Base-by-base conservation (phyloP, 805 yeast genomes). In the Cephaloascus albidus region DNA sequence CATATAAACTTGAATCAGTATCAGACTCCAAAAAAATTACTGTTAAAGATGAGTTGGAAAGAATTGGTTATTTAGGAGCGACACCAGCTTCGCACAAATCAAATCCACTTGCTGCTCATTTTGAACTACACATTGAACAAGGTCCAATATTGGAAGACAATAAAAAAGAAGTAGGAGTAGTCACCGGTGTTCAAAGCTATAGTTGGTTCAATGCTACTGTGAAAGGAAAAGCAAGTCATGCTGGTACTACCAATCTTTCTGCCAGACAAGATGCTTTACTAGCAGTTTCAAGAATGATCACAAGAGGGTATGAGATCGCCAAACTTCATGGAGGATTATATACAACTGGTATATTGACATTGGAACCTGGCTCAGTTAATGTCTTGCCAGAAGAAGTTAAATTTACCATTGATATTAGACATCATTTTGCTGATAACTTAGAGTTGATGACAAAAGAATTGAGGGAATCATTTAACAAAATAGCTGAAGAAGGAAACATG, bases 91-190 rank as follows among this genome's bases (percentile, higher is more conserved):
- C 68, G 10, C 66, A 73, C 51, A 48, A 63, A 44, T 60, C 53
- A 18, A 75, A 72, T 45, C 83, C 82, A 16, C 58, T 81, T 18
- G 74, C 76, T 17, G 81, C 83, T 8, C 87, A 81, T 55, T 81
- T 81, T 53, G 89, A 81, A 54, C 62, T 81, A 40, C 89, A 81
- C 51, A 81, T 81, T 43, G 88, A 81, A 51, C 89, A 81, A 56
- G 89, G 89, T 4, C 88, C 88, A 10, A 67, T 79, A 32, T 63
- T 81, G 37, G 86, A 81, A 51, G 66, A 68, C 18, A 68, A 67
- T 26, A 50, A 67, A 3, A 73, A 74, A 49, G 68, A 69, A 41
- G 73, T 81, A 41, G 89, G 89, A 27, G 61, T 81, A 36, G 87
- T 81, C 8, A 64, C 63, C 10, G 84, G 83, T 27, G 84, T 72